Evolutionary conservation across 176 grass and related monocot species (phyloP).

Genomic region (Puya raimondii): DNA sequence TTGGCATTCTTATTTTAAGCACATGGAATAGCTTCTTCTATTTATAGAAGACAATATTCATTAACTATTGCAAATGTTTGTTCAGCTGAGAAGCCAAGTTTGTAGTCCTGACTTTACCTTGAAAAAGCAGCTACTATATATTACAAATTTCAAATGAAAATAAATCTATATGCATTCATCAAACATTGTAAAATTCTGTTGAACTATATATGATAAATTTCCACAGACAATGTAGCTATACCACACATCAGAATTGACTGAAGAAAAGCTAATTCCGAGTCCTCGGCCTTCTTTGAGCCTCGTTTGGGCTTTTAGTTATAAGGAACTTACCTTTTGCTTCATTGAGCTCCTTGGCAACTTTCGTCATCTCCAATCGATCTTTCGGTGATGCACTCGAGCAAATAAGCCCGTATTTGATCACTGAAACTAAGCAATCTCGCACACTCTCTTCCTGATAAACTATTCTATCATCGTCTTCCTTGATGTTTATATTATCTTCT

Average conservation of each 20-base stretch:
- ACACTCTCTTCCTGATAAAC: background rate
- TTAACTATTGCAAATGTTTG: too few relatives aligned
- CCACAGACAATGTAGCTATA: background rate
- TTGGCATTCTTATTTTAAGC: too few relatives aligned
- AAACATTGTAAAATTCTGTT: too few relatives aligned
- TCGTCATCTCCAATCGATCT: background rate
- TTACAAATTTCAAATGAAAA: too few relatives aligned
- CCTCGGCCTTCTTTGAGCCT: background rate
- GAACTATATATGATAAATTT: background rate
- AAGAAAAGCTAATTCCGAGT: background rate
- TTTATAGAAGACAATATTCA: too few relatives aligned
- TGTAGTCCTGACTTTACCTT: too few relatives aligned
- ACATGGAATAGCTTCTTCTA: too few relatives aligned
- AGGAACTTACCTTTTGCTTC: background rate
- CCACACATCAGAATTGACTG: background rate
- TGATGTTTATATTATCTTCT: background rate
- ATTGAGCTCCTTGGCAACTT: background rate
- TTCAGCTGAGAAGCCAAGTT: too few relatives aligned
- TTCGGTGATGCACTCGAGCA: slow-evolving; percentile 20
- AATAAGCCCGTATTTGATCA: slow-evolving; percentile 14
- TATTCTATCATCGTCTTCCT: background rate
- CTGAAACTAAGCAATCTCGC: slow-evolving; percentile 13
- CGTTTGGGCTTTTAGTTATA: background rate
- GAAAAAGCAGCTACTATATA: too few relatives aligned
- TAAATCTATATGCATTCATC: too few relatives aligned